Conservation (phyloP, 768 basidiomycete genomes). For the Termitomyces sp. region DNA sequence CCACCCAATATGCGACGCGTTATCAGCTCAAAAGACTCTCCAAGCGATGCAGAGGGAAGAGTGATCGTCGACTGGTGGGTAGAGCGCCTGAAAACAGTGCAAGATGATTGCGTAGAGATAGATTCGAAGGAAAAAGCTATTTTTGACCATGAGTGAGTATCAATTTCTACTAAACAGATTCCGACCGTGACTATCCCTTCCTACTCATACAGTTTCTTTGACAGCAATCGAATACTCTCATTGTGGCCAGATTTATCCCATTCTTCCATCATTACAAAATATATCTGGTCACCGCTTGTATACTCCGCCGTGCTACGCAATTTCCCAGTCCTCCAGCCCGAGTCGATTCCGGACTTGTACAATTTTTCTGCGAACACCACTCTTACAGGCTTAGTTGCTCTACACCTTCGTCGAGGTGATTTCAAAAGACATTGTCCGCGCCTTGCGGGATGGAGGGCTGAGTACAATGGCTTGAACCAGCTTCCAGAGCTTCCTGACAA, state of each 20-base stretch:
- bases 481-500: conserved; percentile 33
- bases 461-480: conserved; percentile 48
- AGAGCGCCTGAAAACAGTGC: conserved; percentile 25
- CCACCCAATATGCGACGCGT: conserved; percentile 26
- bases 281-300: conserved; percentile 60
- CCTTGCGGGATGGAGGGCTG: conserved; percentile 35
- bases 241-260: conserved; percentile 37
- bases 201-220: conserved; percentile 49
- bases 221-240: conserved; percentile 34
- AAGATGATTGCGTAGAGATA: conserved; percentile 38
- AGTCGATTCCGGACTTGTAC: conserved; percentile 17
- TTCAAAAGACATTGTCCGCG: conserved; percentile 49
- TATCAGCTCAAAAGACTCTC: conserved; percentile 29
- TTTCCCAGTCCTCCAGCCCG: conserved; percentile 34
- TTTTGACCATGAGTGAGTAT: conserved; percentile 45
- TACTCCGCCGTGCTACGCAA: conserved; percentile 44
- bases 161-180: background rate
- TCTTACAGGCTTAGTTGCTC: conserved; percentile 41
- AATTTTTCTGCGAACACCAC: conserved; percentile 15
- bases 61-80: conserved; percentile 48
- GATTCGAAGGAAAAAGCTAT: conserved; percentile 32
- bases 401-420: conserved; percentile 55
- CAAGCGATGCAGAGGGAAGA: conserved; percentile 31
- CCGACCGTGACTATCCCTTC: conserved; percentile 25
- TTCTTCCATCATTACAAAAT: conserved; percentile 45